Evolutionary conservation across 345 rosid genomes (phyloP).

Genomic region (Ceriops decandra): DNA sequence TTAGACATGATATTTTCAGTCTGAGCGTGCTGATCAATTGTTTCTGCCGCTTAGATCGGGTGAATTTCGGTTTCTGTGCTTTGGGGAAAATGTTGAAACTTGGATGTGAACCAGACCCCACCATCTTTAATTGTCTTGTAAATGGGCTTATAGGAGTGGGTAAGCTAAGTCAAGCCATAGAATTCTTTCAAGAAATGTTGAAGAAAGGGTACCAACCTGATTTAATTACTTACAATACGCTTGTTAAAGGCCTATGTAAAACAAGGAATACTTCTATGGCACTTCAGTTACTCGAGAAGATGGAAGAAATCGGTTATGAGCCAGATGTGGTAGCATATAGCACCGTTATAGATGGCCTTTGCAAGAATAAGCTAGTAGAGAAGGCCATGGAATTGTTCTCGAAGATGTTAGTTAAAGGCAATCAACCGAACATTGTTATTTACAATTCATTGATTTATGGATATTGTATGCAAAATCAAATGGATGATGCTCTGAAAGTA

Average conservation of each 20-base stretch:
- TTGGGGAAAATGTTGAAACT: constrained; percentile 12
- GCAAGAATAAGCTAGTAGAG: constrained; percentile 16
- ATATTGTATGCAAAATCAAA: constrained; percentile 27
- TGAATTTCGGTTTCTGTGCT: constrained; percentile 12
- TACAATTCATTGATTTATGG: constrained; percentile 15
- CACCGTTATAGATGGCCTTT: constrained; percentile 10
- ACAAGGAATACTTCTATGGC: neutral
- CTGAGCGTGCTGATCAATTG: constrained; percentile 10
- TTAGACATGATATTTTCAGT: neutral
- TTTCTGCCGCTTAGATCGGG: constrained; percentile 3
- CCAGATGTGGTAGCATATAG: constrained; percentile 2
- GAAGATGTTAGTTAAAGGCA: neutral
- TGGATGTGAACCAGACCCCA: constrained; percentile 7
- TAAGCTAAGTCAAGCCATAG: constrained; percentile 5
- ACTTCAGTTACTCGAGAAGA: constrained; percentile 5
- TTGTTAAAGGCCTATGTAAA: constrained; percentile 2
- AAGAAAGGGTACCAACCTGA: constrained; percentile 1
- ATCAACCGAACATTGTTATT: neutral
- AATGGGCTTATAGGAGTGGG: constrained; percentile 11
- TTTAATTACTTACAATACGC: neutral
- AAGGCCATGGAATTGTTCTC: neutral
- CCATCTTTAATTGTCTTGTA: constrained; percentile 9
- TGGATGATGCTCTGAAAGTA: constrained; percentile 24
- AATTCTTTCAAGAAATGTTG: neutral
- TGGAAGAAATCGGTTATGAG: neutral